Base-by-base conservation (phyloP, 176 grass and related monocot genomes). In the Paspalum notatum region DNA sequence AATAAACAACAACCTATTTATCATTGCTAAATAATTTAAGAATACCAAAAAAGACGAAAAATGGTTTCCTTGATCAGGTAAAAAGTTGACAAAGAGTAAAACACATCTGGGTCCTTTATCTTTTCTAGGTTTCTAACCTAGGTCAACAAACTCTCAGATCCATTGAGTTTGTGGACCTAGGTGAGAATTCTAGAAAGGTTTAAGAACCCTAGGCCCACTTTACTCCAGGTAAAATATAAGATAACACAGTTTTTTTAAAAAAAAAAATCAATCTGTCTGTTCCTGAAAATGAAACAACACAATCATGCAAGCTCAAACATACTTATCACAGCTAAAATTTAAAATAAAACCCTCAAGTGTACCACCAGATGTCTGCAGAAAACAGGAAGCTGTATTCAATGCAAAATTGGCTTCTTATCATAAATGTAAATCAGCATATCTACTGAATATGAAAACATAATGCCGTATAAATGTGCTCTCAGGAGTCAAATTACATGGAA, bases 341-440 rank as follows among this genome's bases (percentile, higher is more conserved):
- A 8, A 26, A 71, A 42, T 56, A 21, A 55, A 8, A 63, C 7
- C 7, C 20, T 17, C 38, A 53, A 55, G 65, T 55, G 42, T 84
- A 75, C 18, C 16, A 58, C 7, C 40, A 76, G 51, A 37, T 84
- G 48, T 21, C 69, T 27, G 21, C 18, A 1, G 5, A 71, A 21
- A 38, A 20, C 16, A 58, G 15, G 69, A 9, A 80, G 8, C 39
- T 13, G 5, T 69, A 58, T 44, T 80, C 38, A 69, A 57, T 68
- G 39, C 50, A 80, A 83, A 66, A 46, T 16, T 66, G 20, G 37
- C 10, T 45, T 5, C 52, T 32, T 32, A 44, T 56, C 37, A 66
- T 37, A 83, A 45, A 45, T 66, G 46, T 32, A 55, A 40, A 75
- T 75, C 59, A 57, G 40, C 24, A 65, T 66, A 74, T 60, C 49